Percentiles rank a stretch among this genome's conserved stretches.
These are phyloP conservation scores for Bruguiera hainesii DNA, from an alignment of 441 rosid genomes.

Conservation along the genomic window DNA sequence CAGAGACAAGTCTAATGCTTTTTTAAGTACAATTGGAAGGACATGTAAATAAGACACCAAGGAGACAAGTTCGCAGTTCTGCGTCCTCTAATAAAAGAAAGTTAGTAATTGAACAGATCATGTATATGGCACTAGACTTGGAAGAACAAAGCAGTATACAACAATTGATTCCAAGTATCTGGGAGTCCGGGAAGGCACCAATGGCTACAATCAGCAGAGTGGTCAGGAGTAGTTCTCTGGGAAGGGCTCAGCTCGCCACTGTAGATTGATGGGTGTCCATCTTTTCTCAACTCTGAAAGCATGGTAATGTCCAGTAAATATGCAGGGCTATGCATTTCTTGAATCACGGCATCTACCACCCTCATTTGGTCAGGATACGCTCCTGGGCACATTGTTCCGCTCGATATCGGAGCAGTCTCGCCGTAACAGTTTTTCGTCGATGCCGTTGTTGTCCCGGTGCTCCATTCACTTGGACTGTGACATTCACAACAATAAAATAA, in stretches of 20 bases:
- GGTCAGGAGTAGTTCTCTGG: slow-evolving; percentile 57
- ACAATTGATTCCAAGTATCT: slow-evolving; percentile 14
- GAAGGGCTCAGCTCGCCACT: slow-evolving; percentile 64
- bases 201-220: slow-evolving; percentile 19
- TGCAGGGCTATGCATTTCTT: slow-evolving; percentile 50
- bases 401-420: slow-evolving; percentile 51
- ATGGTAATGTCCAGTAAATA: slow-evolving; percentile 70
- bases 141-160: slow-evolving; percentile 40
- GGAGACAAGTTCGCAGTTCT: too few species aligned
- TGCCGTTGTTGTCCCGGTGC: slow-evolving; percentile 28
- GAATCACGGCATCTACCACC: slow-evolving; percentile 54
- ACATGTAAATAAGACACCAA: too few species aligned
- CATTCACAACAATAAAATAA: neutral
- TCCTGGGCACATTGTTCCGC: slow-evolving; percentile 50
- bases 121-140: neutral
- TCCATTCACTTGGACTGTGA: slow-evolving; percentile 76
- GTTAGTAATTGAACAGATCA: too few species aligned
- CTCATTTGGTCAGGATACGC: slow-evolving; percentile 64
- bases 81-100: too few species aligned
- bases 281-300: slow-evolving; percentile 80
- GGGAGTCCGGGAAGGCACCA: slow-evolving; percentile 18
- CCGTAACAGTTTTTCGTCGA: slow-evolving; percentile 64
- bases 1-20: too few species aligned
- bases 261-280: slow-evolving; percentile 85
- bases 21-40: too few species aligned